Evolutionary conservation across 768 basidiomycete genomes (phyloP).

Genomic region (Xanthoconium stramineum): DNA sequence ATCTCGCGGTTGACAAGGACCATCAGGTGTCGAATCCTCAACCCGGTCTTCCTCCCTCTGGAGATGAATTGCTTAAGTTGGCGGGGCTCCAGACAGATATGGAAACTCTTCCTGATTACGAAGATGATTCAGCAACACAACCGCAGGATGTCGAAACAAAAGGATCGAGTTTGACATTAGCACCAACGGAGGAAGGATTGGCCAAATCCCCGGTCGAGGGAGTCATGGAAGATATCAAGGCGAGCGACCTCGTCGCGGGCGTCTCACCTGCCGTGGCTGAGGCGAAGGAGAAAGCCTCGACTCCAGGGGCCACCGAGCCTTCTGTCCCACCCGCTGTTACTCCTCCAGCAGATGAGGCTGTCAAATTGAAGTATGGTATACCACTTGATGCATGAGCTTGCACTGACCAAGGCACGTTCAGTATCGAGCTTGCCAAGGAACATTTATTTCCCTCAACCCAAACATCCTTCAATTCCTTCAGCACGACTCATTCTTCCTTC

Average conservation of each 20-base stretch:
- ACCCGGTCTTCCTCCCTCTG: slow-evolving; percentile 31
- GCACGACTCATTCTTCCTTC: slow-evolving; percentile 35
- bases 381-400: neutral
- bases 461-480: slow-evolving; percentile 20
- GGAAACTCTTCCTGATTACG: slow-evolving; percentile 53
- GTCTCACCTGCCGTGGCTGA: neutral
- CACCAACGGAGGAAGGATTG: neutral
- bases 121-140: slow-evolving; percentile 39
- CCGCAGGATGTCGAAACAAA: slow-evolving; percentile 1
- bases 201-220: neutral
- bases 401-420: slow-evolving; percentile 17
- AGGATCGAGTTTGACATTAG: slow-evolving; percentile 1
- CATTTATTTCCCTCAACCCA: slow-evolving; percentile 44
- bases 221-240: neutral
- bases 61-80: slow-evolving; percentile 45
- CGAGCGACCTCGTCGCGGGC: slow-evolving; percentile 1
- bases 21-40: slow-evolving; percentile 4
- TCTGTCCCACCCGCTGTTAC: slow-evolving; percentile 5
- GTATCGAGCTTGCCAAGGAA: slow-evolving; percentile 43
- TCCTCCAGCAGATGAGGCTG: slow-evolving; percentile 17
- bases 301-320: neutral
- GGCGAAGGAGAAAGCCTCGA: slow-evolving; percentile 10
- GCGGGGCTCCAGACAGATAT: slow-evolving; percentile 45
- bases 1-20: slow-evolving; percentile 7
- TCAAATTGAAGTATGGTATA: slow-evolving; percentile 24